These are phyloP conservation scores for Leishmania guyanensis DNA, from an alignment of 208 protist species.

Conservation along the genomic window DNA sequence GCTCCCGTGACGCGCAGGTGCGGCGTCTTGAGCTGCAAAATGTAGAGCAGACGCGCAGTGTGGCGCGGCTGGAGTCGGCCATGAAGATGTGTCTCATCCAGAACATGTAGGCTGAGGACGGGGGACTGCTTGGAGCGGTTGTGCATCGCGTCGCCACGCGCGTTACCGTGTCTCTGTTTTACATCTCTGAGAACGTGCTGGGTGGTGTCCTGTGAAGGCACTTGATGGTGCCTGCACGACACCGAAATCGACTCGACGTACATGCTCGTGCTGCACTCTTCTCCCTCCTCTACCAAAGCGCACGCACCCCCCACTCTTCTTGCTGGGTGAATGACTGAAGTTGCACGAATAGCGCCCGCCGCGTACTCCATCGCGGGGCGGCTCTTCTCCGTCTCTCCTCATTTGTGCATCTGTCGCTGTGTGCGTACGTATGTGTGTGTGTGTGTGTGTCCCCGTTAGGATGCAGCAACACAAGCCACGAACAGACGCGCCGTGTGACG, in stretches of 20 bases:
- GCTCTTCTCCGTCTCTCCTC: neutral
- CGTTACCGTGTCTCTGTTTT: neutral
- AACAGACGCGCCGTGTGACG: neutral
- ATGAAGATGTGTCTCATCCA: constrained; percentile 83
- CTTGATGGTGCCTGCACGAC: neutral
- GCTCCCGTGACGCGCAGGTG: constrained; percentile 70
- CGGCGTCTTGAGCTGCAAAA: constrained; percentile 86
- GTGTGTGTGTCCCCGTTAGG: neutral
- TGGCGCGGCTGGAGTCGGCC: constrained; percentile 72
- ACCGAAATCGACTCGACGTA: neutral
- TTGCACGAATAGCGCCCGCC: neutral
- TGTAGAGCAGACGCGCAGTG: constrained; percentile 87
- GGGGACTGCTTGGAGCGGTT: neutral
- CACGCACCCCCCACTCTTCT: neutral
- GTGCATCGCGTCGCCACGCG: neutral
- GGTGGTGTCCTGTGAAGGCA: neutral
- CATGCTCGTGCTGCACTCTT: neutral
- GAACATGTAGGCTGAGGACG: constrained; percentile 7
- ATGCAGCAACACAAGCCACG: neutral
- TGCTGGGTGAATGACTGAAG: neutral
- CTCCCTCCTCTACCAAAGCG: neutral
- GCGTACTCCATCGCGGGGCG: neutral
- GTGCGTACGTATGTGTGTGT: constrained; percentile 5
- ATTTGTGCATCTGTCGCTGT: neutral
- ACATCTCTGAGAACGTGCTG: neutral